Evolutionary conservation across 768 basidiomycete genomes (phyloP).

Genomic region (Leucosporidium yakuticum): DNA sequence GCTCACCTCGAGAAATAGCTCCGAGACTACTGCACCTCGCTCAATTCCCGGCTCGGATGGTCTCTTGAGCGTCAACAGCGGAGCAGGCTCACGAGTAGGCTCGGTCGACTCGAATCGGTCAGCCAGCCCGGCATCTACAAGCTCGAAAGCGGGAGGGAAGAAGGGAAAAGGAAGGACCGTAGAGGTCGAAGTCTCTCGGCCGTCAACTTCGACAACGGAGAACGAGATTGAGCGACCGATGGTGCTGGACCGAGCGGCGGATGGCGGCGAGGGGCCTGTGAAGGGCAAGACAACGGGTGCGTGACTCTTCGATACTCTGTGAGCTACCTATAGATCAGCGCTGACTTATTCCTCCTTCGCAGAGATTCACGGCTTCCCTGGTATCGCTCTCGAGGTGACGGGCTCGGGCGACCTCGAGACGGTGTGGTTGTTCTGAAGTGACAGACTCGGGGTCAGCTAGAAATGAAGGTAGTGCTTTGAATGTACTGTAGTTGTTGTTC

Average conservation of each 20-base stretch:
- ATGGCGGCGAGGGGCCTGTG: background rate
- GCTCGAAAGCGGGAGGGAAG: conserved; percentile 1
- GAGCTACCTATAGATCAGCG: background rate
- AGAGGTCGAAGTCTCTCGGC: background rate
- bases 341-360: background rate
- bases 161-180: background rate
- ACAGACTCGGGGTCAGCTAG: too few species aligned
- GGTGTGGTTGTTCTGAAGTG: conserved; percentile 30
- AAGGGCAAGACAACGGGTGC: conserved; percentile 27
- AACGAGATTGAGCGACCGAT: conserved; percentile 21
- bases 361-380: conserved; percentile 32
- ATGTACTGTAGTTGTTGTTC: too few species aligned
- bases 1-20: too few species aligned
- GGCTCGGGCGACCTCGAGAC: conserved; percentile 25
- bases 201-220: too few species aligned
- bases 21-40: too few species aligned
- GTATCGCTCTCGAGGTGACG: conserved; percentile 28
- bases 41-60: too few species aligned
- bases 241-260: conserved; percentile 29
- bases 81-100: background rate
- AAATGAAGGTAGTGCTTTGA: too few species aligned
- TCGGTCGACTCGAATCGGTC: background rate
- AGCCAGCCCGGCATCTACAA: background rate
- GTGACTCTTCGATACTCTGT: background rate
- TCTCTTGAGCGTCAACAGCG: too few species aligned